phyloP scores from a whole-genome alignment of 768 basidiomycete species.

The Mycena galericulata region DNA sequence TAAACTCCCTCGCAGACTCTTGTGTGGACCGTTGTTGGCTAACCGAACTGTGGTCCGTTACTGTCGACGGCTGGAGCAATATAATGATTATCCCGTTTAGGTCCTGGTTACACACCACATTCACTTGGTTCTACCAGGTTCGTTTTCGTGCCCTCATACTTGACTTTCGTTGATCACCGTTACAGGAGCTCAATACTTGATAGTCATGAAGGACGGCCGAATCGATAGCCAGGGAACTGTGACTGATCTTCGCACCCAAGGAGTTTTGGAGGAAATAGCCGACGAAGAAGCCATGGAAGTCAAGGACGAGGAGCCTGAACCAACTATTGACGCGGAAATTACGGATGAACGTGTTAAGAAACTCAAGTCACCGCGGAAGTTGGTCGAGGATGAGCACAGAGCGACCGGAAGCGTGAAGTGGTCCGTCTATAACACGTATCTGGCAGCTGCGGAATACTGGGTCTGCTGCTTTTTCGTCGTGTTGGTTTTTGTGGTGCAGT shows the following conservation, averaged over 20 bases:
- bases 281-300: constrained; percentile 63
- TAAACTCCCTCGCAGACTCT: constrained; percentile 40
- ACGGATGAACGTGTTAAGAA: constrained; percentile 30
- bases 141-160: neutral
- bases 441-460: constrained; percentile 81
- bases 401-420: constrained; percentile 88
- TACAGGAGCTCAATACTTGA: constrained; percentile 65
- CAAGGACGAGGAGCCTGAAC: constrained; percentile 57
- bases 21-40: constrained; percentile 73
- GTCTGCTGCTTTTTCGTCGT: constrained; percentile 67
- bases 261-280: constrained; percentile 74
- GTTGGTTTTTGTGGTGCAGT: constrained; percentile 58
- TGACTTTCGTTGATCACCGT: neutral
- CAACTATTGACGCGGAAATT: constrained; percentile 31
- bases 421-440: constrained; percentile 73
- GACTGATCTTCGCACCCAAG: constrained; percentile 69
- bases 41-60: constrained; percentile 71
- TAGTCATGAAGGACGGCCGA: constrained; percentile 85
- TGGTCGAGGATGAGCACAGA: constrained; percentile 86
- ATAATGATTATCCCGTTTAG: neutral
- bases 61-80: constrained; percentile 67
- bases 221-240: constrained; percentile 81
- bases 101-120: constrained; percentile 83
- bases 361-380: constrained; percentile 74
- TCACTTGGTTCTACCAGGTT: constrained; percentile 81